Percentiles rank a stretch among this genome's conserved stretches.
Evolutionary conservation across 495 filamentous ascomycete genomes (phyloP).

Genomic region (Astrothelium macrocarpum): DNA sequence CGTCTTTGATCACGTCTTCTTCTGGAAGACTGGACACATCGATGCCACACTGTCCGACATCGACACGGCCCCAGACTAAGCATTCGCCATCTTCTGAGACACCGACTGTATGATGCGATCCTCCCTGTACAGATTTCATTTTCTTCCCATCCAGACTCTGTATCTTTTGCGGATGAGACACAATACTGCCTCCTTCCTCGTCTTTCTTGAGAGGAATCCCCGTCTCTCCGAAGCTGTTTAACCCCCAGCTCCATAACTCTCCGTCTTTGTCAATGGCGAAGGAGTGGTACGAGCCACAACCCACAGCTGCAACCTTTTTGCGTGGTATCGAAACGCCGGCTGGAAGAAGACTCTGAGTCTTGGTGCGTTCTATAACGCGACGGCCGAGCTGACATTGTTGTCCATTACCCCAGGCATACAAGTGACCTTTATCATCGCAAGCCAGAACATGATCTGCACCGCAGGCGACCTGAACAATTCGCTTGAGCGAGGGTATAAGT

Average conservation of each 20-base stretch:
- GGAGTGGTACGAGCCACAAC: conserved; percentile 58
- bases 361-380: conserved; percentile 52
- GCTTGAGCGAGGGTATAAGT: conserved; percentile 46
- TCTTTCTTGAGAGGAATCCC: conserved; percentile 63
- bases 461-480: conserved; percentile 49
- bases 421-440: conserved; percentile 52
- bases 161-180: conserved; percentile 47
- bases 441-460: conserved; percentile 67
- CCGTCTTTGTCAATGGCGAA: conserved; percentile 67
- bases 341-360: conserved; percentile 52
- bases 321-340: conserved; percentile 57
- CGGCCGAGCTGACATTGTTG: conserved; percentile 71
- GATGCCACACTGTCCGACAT: conserved; percentile 54
- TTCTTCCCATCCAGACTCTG: conserved; percentile 45
- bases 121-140: conserved; percentile 51
- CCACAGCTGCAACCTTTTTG: conserved; percentile 47
- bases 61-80: conserved; percentile 60
- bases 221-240: conserved; percentile 79
- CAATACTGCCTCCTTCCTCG: conserved; percentile 48
- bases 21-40: conserved; percentile 37
- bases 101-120: conserved; percentile 58
- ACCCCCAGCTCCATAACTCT: conserved; percentile 72
- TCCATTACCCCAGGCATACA: conserved; percentile 63
- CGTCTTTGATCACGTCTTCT: conserved; percentile 50
- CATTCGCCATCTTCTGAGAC: conserved; percentile 52